Evolutionary conservation across 2,329 filamentous ascomycete genomes (phyloP).

Genomic region (Hirsutella rhossiliensis): DNA sequence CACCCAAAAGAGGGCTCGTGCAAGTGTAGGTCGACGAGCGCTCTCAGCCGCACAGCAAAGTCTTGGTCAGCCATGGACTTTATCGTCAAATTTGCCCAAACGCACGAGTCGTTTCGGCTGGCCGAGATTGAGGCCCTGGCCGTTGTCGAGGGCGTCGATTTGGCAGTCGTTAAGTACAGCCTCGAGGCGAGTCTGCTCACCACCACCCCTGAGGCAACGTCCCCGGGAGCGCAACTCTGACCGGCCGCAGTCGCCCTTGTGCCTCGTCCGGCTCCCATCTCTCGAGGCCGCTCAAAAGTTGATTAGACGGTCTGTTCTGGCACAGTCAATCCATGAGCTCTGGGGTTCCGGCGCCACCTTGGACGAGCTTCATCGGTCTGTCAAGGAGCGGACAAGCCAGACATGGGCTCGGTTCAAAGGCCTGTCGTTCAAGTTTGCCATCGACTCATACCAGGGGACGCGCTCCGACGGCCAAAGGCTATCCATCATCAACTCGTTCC

Average conservation of each 20-base stretch:
- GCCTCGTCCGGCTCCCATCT: conserved; percentile 59
- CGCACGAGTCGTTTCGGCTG: conserved; percentile 80
- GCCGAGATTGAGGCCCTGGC: conserved; percentile 78
- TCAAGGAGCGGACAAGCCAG: conserved; percentile 44
- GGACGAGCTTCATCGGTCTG: conserved; percentile 52
- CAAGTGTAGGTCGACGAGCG: not conserved
- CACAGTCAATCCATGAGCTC: conserved; percentile 75
- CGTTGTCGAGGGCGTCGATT: conserved; percentile 48
- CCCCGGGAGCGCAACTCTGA: conserved; percentile 8
- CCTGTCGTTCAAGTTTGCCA: conserved; percentile 66
- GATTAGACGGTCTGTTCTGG: conserved; percentile 66
- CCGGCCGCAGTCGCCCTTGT: conserved; percentile 64
- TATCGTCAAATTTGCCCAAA: conserved; percentile 79
- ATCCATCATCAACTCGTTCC: conserved; percentile 72
- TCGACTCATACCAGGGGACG: conserved; percentile 74
- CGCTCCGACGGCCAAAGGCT: conserved; percentile 50
- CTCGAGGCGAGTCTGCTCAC: conserved; percentile 47
- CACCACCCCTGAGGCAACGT: not conserved
- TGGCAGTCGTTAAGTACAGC: conserved; percentile 66
- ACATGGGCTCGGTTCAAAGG: conserved; percentile 56
- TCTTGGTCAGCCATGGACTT: conserved; percentile 51
- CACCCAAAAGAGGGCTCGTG: too few species aligned
- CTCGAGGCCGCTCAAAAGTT: conserved; percentile 52
- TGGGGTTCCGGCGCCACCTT: conserved; percentile 68
- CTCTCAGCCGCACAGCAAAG: not conserved